These are phyloP conservation scores for Chrysochromulina tobinii DNA, from an alignment of 78 protist genomes.

Conservation along the genomic window DNA sequence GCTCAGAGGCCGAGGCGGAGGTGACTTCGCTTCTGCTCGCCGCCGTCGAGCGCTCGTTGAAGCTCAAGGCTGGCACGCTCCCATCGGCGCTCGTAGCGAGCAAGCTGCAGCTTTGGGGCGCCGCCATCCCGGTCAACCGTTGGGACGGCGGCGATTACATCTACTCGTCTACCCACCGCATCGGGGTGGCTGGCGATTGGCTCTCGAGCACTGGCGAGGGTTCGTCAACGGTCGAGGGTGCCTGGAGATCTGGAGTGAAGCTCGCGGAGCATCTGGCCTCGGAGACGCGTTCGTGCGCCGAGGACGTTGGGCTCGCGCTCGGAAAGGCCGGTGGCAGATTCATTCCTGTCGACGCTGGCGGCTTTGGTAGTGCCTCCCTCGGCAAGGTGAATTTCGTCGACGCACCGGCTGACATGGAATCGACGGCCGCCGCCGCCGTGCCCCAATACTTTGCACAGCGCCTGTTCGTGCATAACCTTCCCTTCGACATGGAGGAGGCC, in stretches of 20 bases:
- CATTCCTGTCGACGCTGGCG: too few relatives aligned
- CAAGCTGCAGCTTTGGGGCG: slow-evolving; percentile 17
- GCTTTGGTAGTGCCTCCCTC: too few relatives aligned
- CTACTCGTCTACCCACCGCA: background rate
- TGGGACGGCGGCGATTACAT: background rate
- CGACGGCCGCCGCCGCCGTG: too few relatives aligned
- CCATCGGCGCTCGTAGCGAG: background rate
- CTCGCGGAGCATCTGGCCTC: too few relatives aligned
- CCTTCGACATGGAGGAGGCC: too few relatives aligned
- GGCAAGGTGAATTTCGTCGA: too few relatives aligned
- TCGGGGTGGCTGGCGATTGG: slow-evolving; percentile 7
- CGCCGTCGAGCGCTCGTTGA: background rate
- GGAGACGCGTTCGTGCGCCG: too few relatives aligned
- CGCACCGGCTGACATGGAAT: too few relatives aligned
- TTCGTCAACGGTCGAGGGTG: background rate
- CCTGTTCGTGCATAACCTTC: too few relatives aligned
- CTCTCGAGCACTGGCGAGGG: background rate
- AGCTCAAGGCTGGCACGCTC: background rate
- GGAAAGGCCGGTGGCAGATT: too few relatives aligned
- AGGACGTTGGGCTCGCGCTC: too few relatives aligned
- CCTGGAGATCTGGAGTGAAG: background rate
- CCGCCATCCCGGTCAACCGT: background rate
- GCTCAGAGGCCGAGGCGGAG: background rate
- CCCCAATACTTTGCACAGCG: too few relatives aligned
- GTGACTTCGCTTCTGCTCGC: background rate